Conservation (phyloP, 2,329 filamentous ascomycete genomes). For the Cercospora sp. region DNA sequence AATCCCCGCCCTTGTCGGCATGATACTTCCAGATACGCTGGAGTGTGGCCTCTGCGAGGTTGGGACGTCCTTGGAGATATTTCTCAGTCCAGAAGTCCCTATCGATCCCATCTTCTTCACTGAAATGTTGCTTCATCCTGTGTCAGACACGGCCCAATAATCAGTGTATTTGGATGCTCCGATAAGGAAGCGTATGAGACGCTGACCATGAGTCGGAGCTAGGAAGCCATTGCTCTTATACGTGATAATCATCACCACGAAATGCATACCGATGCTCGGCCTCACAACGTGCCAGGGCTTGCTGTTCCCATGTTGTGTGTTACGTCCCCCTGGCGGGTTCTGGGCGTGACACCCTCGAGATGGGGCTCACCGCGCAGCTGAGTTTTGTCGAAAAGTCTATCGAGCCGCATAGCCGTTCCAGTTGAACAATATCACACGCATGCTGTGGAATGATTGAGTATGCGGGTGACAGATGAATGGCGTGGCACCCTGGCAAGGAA, state of each 20-base stretch:
- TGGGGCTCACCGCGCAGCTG: neutral
- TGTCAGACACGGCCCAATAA: neutral
- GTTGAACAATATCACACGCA: neutral
- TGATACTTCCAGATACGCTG: constrained; percentile 10
- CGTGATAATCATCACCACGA: too few relatives aligned
- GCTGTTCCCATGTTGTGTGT: neutral
- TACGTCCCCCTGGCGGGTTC: neutral
- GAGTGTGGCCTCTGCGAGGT: constrained; percentile 1
- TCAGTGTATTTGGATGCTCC: too few relatives aligned
- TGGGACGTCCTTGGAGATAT: constrained; percentile 10
- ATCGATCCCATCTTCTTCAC: neutral
- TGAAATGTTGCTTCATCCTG: neutral
- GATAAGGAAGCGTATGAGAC: too few relatives aligned
- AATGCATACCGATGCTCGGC: neutral
- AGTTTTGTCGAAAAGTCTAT: neutral
- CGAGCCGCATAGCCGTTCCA: neutral
- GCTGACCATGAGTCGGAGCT: too few relatives aligned
- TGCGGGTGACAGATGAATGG: neutral
- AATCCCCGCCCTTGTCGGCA: constrained; percentile 2
- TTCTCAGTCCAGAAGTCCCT: constrained; percentile 5
- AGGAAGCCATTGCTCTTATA: too few relatives aligned
- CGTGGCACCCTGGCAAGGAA: neutral
- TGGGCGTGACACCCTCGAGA: neutral
- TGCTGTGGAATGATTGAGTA: neutral
- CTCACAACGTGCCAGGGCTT: neutral